These are phyloP conservation scores for Triangularia verruculosa DNA, from an alignment of 2,329 filamentous ascomycete species.

Conservation along the genomic window DNA sequence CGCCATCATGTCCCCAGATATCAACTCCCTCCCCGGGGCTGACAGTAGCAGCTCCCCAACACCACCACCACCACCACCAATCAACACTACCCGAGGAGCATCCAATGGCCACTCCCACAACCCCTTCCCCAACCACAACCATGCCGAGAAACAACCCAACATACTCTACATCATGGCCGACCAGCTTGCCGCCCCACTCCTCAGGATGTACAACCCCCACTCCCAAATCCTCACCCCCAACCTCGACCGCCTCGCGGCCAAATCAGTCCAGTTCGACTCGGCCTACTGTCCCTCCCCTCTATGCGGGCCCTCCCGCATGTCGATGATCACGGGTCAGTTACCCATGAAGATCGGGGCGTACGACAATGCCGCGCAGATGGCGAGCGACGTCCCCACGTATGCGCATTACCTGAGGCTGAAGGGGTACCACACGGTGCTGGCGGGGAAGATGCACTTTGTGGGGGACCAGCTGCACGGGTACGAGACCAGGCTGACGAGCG, in stretches of 20 bases:
- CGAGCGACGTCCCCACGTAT: constrained; percentile 83
- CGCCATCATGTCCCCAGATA: constrained; percentile 64
- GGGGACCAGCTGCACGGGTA: constrained; percentile 94
- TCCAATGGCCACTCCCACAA: constrained; percentile 26
- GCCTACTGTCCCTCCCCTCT: constrained; percentile 93
- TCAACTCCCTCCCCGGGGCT: constrained; percentile 58
- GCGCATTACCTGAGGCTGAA: constrained; percentile 83
- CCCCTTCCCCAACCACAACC: constrained; percentile 11
- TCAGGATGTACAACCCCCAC: constrained; percentile 86
- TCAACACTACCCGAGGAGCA: constrained; percentile 22
- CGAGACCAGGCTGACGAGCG: constrained; percentile 86
- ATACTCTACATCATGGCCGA: constrained; percentile 96
- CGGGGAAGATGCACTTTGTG: constrained; percentile 97
- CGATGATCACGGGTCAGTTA: constrained; percentile 87
- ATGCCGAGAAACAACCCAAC: constrained; percentile 57
- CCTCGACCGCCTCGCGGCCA: constrained; percentile 76
- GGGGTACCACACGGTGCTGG: constrained; percentile 86
- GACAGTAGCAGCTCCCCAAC: neutral
- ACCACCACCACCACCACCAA: constrained; percentile 4
- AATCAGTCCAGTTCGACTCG: constrained; percentile 85
- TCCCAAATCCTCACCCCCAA: constrained; percentile 92
- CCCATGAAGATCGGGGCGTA: constrained; percentile 90
- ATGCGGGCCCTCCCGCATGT: constrained; percentile 89
- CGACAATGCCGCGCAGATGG: constrained; percentile 84
- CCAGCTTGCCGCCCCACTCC: constrained; percentile 83